Evolutionary conservation across 2,329 filamentous ascomycete genomes (phyloP), one percentile per base, ranked within the genome.

Genomic region (Exophiala calicioides): DNA sequence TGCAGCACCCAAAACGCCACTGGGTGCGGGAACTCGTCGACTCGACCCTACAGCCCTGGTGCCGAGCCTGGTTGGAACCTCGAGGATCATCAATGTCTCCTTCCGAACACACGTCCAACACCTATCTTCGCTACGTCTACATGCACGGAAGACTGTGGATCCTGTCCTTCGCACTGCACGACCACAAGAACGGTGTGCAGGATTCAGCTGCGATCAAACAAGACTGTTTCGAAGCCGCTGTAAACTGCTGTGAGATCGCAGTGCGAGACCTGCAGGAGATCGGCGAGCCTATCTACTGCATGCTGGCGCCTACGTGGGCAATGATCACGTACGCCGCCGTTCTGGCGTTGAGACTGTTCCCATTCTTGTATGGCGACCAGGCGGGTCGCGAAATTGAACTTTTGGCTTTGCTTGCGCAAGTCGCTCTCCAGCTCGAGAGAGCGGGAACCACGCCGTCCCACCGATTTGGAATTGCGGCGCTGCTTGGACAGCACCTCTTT

Each of bases 241-340:
- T 65, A 1, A 52, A 62, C 35, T 57, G 51, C 16, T 64, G 62
- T 16, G 62, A 63, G 41, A 36, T 57, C 1, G 58, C 60, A 1
- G 62, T 64, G 2, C 47, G 34, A 7, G 61, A 63, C 30, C 34
- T 65, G n/a, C 21, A 54, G 6, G 35, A 16, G 1, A 50, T 62
- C 2, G 62, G 60, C 4, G 61, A 63, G 21, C 56, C 60, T 15
- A 29, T 64, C 9, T 65, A 64, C 32, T 60, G 56, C 18, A 63
- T 65, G 60, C 41, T 65, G 15, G 56, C 62, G n/a, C 62, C 62
- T 0, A 65, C 60, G 0, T 64, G 62, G 62, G 62, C 62, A 1
- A 65, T 65, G 62, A 61, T 63, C 23, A 57, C 61, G 0, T 64
- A 64, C 24, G 57, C 61, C 1, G 60, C 58, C 0, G 59, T 64